Percentiles rank a stretch among this genome's conserved stretches.
phyloP scores from a whole-genome alignment of 129 eudicot species.

The Apium graveolens region DNA sequence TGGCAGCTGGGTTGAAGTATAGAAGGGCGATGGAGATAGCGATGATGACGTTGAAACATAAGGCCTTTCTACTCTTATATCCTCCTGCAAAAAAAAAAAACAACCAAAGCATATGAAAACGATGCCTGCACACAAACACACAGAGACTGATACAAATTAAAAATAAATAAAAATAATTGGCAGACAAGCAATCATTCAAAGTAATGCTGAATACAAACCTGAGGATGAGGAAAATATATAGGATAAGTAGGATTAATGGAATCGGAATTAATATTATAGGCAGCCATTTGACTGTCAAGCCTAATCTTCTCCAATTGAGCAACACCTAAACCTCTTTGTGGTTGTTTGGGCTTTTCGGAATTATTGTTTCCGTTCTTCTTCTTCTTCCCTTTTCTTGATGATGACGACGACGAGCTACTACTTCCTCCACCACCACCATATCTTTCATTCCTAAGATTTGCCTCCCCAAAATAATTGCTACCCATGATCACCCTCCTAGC shows the following conservation, averaged over 20 bases:
- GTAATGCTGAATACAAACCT: neutral
- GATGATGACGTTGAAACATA: constrained; percentile 20
- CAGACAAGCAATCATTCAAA: no score
- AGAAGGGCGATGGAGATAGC: constrained; percentile 30
- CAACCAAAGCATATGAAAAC: neutral
- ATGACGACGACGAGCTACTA: neutral
- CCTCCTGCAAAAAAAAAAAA: constrained; percentile 31
- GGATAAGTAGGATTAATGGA: constrained; percentile 24
- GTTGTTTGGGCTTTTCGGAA: constrained; percentile 16
- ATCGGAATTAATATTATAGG: constrained; percentile 13
- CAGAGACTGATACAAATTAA: neutral
- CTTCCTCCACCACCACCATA: neutral
- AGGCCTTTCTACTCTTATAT: constrained; percentile 39
- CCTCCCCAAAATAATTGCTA: constrained; percentile 41
- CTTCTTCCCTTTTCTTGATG: constrained; percentile 9
- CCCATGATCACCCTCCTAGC: constrained; percentile 31
- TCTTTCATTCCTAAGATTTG: neutral
- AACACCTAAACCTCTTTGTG: constrained; percentile 91
- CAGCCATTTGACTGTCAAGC: constrained; percentile 55
- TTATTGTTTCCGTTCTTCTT: neutral
- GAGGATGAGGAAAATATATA: constrained; percentile 3
- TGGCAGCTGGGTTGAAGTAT: constrained; percentile 17
- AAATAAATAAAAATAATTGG: no score
- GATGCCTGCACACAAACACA: no score
- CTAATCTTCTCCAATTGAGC: constrained; percentile 87